Base-by-base conservation (phyloP, 2,329 filamentous ascomycete species). In the Cladosporium sp. region DNA sequence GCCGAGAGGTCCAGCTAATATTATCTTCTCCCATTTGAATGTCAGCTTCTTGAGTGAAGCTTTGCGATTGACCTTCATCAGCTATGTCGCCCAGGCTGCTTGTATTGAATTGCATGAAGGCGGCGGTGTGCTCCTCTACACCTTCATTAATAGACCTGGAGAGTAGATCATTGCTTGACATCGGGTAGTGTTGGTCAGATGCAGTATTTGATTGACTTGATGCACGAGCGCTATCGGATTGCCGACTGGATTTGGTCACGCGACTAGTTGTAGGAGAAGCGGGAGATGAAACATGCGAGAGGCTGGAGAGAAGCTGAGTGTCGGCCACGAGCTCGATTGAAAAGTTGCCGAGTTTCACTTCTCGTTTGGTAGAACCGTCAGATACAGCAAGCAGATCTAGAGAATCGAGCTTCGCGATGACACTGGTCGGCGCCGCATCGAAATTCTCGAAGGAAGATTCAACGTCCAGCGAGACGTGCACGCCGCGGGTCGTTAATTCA, bases 401-500 rank as follows among this genome's bases (percentile, higher is more conserved):
- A 28, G 32, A 40, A 28, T 34, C 40, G 28, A 50, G 48, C 5
- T 16, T 43, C 18, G 40, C 40, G 28, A 43, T 35, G 9, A 52
- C n/a, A 28, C 41, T 46, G 9, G 22, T 31, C 19, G 49, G 43
- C 11, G 9, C 16, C 6, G 38, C 16, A 6, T 46, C 49, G 22
- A 35, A 18, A 10, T 41, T 44, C 43, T 41, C 51, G 16, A 43
- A 22, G 14, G 43, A 42, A 7, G 43, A 8, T 31, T 31, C 33
- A 3, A 31, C 33, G 4, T 52, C 42, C 44, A 88, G 77, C 3
- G 84, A 81, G 57, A 90, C 77, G 9, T 77, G 78, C 52, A 92
- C 78, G 22, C 81, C 77, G 46, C 77, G 79, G 54, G 92, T 81
- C 46, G 74, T 76, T 22, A 92, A 71, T 63, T 87, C 81, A 52